These are phyloP conservation scores for Xerophyta viscosa DNA, from an alignment of 106 monocot genomes.

Conservation along the genomic window DNA sequence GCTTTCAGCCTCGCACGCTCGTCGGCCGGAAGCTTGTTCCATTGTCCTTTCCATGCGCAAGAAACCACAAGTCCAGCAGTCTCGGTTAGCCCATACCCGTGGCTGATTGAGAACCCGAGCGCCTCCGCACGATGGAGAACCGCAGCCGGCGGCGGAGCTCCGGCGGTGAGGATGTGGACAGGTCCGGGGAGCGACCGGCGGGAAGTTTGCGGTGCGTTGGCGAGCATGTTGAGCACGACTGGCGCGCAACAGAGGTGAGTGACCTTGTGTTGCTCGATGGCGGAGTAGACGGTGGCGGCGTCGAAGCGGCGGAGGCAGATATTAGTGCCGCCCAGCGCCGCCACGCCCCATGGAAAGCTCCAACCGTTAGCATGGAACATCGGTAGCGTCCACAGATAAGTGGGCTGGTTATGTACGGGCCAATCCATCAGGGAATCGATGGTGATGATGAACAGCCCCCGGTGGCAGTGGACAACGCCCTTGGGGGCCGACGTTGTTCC, in stretches of 20 bases:
- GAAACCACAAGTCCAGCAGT: constrained; percentile 16
- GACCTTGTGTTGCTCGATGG: constrained; percentile 22
- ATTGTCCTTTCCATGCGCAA: constrained; percentile 27
- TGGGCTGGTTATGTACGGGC: constrained; percentile 30
- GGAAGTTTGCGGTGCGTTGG: constrained; percentile 7
- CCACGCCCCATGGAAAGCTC: constrained; percentile 37
- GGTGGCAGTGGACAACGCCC: constrained; percentile 46
- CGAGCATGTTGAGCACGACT: constrained; percentile 50
- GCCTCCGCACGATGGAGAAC: constrained; percentile 30
- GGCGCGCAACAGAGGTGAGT: constrained; percentile 46
- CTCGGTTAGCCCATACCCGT: constrained; percentile 36
- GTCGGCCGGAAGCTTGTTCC: constrained; percentile 20
- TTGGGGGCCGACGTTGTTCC: constrained; percentile 40
- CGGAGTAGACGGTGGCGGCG: constrained; percentile 20
- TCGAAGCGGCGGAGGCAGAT: constrained; percentile 46
- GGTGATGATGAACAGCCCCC: constrained; percentile 27
- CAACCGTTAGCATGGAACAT: constrained; percentile 54
- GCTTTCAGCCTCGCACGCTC: constrained; percentile 34
- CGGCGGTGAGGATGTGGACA: constrained; percentile 27
- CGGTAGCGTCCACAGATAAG: constrained; percentile 47
- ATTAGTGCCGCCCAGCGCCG: constrained; percentile 38
- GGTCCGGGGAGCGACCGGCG: constrained; percentile 7
- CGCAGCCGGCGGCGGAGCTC: constrained; percentile 29
- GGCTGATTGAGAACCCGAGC: constrained; percentile 28
- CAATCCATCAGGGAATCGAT: constrained; percentile 28